Evolutionary conservation across 1,139 yeast genomes (phyloP), one percentile per base, ranked within the genome.

Genomic region (Insectozyma bohioensis): DNA sequence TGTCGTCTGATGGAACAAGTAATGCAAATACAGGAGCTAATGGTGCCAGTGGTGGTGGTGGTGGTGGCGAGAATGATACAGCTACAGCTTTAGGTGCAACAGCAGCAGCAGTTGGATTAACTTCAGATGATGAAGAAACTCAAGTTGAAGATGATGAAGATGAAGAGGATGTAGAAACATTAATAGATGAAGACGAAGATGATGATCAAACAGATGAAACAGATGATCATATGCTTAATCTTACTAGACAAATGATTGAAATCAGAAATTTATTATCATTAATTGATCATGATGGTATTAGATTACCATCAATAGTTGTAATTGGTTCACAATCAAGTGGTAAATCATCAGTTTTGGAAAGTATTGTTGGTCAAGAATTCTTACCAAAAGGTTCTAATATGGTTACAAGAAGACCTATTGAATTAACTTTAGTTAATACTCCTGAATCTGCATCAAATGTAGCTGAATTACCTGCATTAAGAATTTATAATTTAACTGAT

Each of bases 241-340:
- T 92, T 42, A 92, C 97, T 7, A 78, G 88, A 46, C 95, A 87
- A 58, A 94, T 94, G 98, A 94, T 94, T 49, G 98, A 94, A 55
- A 90, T 94, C 38, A 72, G 97, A 52, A 76, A 81, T 34, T 74
- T 92, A 28, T 66, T 94, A 34, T 76, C 85, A 38, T 79, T 77
- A 40, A 78, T 94, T 12, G 95, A 88, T 51, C 82, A 84, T 40
- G 90, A 87, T 25, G 76, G 86, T 9, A 67, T 92, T 28, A 85
- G 82, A 43, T 66, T 94, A 25, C 98, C 98, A 2, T 85, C 96
- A 0, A 94, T 94, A 47, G 98, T 94, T 12, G 98, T 94, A 1
- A 78, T 94, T 45, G 98, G 99, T 0, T 92, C 98, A 1, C 98
- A 94, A 62, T 85, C 96, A 8, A 86, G 96, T 32, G 99, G 99